Evolutionary conservation across 2,329 filamentous ascomycete species (phyloP).

Genomic region (Pseudogymnoascus sp.): DNA sequence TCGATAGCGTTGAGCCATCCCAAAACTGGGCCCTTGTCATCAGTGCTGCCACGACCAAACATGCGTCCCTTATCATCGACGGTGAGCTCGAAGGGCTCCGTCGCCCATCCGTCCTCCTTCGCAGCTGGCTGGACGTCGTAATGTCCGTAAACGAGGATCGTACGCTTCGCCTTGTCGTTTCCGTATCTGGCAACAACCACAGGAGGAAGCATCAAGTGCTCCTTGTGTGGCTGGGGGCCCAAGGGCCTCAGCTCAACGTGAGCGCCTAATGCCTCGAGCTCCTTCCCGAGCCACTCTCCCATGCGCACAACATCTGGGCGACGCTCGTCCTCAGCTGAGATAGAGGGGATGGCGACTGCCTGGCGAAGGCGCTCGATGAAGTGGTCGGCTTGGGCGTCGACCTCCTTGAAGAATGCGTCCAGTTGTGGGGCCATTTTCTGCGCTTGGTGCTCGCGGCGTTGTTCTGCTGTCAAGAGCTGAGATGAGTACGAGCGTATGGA

Average conservation of each 20-base stretch:
- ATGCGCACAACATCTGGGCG: conserved; percentile 92
- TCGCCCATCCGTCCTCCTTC: conserved; percentile 90
- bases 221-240: conserved; percentile 86
- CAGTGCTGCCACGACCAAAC: conserved; percentile 91
- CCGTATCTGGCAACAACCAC: conserved; percentile 91
- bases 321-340: conserved; percentile 85
- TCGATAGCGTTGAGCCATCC: conserved; percentile 98
- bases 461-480: conserved; percentile 8
- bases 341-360: conserved; percentile 92
- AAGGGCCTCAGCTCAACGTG: conserved; percentile 79
- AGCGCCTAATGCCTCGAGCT: conserved; percentile 79
- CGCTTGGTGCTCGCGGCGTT: conserved; percentile 44
- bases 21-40: conserved; percentile 95
- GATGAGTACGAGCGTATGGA: background rate
- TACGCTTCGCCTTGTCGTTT: conserved; percentile 85
- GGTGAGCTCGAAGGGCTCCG: conserved; percentile 83
- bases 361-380: conserved; percentile 88
- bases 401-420: conserved; percentile 87
- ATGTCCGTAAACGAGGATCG: conserved; percentile 94
- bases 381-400: conserved; percentile 68
- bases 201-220: conserved; percentile 84
- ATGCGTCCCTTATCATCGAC: conserved; percentile 89
- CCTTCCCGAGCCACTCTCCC: conserved; percentile 80
- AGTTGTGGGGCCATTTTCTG: conserved; percentile 72
- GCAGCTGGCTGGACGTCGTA: conserved; percentile 97